Evolutionary conservation across 2,329 filamentous ascomycete genomes (phyloP).

Genomic region (Phoma sp.): DNA sequence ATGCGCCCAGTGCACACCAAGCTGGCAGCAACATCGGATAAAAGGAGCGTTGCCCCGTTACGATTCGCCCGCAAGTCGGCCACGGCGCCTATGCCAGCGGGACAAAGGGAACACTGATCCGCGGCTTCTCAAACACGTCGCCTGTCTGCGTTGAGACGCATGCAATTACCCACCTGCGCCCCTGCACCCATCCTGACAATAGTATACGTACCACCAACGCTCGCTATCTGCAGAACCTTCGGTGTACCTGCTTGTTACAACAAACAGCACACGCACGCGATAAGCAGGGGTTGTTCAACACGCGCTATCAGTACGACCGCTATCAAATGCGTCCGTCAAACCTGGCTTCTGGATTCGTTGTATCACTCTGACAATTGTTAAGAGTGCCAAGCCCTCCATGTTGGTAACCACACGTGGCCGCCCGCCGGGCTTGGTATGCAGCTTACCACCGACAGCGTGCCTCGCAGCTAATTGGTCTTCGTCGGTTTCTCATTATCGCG

Average conservation of each 20-base stretch:
- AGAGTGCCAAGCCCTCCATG: not conserved
- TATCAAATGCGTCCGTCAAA: not conserved
- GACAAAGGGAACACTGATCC: slow-evolving; percentile 30
- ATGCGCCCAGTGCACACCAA: slow-evolving; percentile 14
- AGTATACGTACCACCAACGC: slow-evolving; percentile 1
- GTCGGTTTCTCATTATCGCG: slow-evolving; percentile 19
- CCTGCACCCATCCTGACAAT: not conserved
- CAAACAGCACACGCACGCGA: not conserved
- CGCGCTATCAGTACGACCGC: not conserved
- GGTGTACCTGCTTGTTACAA: slow-evolving; percentile 6
- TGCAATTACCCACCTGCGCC: slow-evolving; percentile 10
- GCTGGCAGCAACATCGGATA: slow-evolving; percentile 31
- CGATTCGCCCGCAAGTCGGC: slow-evolving; percentile 34
- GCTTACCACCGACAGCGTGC: slow-evolving; percentile 12
- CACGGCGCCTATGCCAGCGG: slow-evolving; percentile 20
- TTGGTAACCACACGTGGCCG: slow-evolving; percentile 6
- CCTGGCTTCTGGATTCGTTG: slow-evolving; percentile 17
- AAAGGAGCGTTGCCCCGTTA: slow-evolving; percentile 34
- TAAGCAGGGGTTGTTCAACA: not conserved
- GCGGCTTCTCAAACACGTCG: slow-evolving; percentile 16
- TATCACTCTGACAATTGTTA: not conserved
- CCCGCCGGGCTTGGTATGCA: slow-evolving; percentile 13
- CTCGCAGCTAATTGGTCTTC: not conserved
- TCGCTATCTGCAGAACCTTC: not conserved
- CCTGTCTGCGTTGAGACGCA: slow-evolving; percentile 1